phyloP scores from a whole-genome alignment of 164 flowering plant species.

The Euptelea pleiosperma region DNA sequence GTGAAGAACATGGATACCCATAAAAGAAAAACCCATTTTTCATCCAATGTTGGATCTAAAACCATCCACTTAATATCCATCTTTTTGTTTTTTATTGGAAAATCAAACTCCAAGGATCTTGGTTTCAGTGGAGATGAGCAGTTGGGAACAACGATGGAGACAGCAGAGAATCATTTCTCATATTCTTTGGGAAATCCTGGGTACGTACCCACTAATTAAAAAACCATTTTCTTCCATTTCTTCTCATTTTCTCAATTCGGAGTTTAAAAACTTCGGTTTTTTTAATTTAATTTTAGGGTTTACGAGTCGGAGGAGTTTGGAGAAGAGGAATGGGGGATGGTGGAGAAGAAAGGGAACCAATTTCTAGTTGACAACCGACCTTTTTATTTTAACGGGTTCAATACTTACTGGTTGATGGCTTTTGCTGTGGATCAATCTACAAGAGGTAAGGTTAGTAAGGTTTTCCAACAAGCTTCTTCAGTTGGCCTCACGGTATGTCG shows the following conservation, averaged over 20 bases:
- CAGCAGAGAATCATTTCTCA: constrained; percentile 14
- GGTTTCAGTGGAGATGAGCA: constrained; percentile 13
- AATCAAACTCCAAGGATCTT: constrained; percentile 14
- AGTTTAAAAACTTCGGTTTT: neutral
- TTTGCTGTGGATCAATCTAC: constrained; percentile 84
- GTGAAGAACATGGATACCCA: constrained; percentile 22
- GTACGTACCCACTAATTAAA: no score
- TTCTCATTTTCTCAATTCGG: no score
- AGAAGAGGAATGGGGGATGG: constrained; percentile 73
- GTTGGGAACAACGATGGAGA: constrained; percentile 15
- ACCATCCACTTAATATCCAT: constrained; percentile 12
- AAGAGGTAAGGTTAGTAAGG: constrained; percentile 67
- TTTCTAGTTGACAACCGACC: constrained; percentile 59
- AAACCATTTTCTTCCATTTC: no score
- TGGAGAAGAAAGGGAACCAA: constrained; percentile 72
- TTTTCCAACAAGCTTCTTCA: constrained; percentile 79
- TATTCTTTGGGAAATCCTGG: constrained; percentile 18
- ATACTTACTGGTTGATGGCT: constrained; percentile 93
- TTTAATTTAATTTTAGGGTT: constrained; percentile 22
- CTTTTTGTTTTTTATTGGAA: constrained; percentile 12
- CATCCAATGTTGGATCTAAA: neutral
- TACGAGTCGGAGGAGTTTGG: constrained; percentile 30
- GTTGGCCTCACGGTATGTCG: constrained; percentile 84
- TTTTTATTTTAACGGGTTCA: constrained; percentile 86
- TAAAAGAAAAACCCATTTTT: neutral